Base-by-base conservation (phyloP, 176 grass and related monocot species). In the Typha latifolia region DNA sequence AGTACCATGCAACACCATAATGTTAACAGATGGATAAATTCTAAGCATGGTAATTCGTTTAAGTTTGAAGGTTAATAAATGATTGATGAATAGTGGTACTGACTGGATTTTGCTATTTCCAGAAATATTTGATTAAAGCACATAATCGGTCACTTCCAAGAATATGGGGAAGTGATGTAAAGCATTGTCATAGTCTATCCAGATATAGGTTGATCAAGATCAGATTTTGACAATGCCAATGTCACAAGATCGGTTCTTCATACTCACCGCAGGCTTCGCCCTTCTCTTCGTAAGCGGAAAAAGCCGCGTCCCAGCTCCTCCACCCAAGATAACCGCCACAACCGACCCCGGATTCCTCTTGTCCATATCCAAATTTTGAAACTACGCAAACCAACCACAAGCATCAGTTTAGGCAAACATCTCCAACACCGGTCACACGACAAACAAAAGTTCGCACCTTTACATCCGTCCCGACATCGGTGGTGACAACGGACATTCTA, bases 261-360 rank as follows among this genome's bases (percentile, higher is more conserved):
- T 26, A 73, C 79, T 92, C 72, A 97, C 93, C 32, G 93, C 88
- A 0, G 85, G 85, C 72, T 97, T 97, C 8, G 88, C 93, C 76
- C 93, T 89, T 66, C 72, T 72, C 76, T 86, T 97, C 51, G 88
- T 97, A 34, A 97, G 93, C 49, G 88, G 93, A 71, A 92, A 89
- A 9, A 97, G 85, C 62, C 85, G 84, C 16, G 88, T 97, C 61
- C 93, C 83, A 43, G 83, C 93, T 32, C 85, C 85, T 69, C 93
- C 93, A 43, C 93, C 89, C 14, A 97, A 83, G 78, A 92, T 87
- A 69, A 97, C 76, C 4, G 93, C 93, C 74, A 89, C 80, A 77
- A 97, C 93, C 34, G 88, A 89, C 69, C 62, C 63, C 14, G 85
- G 4, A 65, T 97, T 79, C 72, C 57, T 74, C 47, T 71, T 59